These are phyloP conservation scores for Diphasiastrum complanatum DNA, from an alignment of 83 land plant genomes.

Conservation along the genomic window DNA sequence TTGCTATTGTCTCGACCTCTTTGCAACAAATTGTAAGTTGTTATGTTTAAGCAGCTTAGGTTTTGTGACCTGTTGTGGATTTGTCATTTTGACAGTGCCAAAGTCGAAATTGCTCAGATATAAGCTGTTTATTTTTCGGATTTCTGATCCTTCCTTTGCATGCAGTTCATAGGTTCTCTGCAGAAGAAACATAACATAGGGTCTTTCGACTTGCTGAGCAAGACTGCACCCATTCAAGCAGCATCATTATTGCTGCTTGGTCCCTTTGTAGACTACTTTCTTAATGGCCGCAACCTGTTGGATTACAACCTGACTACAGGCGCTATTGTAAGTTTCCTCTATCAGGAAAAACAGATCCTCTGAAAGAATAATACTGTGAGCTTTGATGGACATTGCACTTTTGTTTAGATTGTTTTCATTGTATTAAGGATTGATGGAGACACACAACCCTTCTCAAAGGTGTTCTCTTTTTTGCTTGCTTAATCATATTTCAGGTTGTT, in stretches of 20 bases:
- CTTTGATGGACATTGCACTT: no score
- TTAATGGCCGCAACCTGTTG: no score
- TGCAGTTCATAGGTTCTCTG: slow-evolving; percentile 14
- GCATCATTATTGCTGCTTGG: slow-evolving; percentile 4
- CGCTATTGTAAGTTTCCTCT: slow-evolving; percentile 6
- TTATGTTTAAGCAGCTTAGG: no score
- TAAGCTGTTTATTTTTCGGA: neutral
- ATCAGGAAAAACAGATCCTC: neutral
- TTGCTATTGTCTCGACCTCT: no score
- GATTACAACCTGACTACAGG: neutral
- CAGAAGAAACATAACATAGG: no score
- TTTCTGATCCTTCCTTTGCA: neutral
- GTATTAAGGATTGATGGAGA: no score
- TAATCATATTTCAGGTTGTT: neutral
- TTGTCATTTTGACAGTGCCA: neutral
- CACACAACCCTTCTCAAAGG: no score
- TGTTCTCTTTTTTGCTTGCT: neutral
- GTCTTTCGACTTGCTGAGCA: no score
- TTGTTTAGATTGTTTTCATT: no score
- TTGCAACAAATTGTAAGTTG: slow-evolving; percentile 16
- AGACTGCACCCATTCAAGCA: no score
- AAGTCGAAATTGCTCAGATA: neutral
- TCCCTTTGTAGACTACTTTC: slow-evolving; percentile 1
- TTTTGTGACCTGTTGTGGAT: neutral
- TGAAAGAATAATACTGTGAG: no score